Evolutionary conservation across 2,329 filamentous ascomycete species (phyloP), one percentile per base, ranked within the genome.

Genomic region (Spiromastix sp.): DNA sequence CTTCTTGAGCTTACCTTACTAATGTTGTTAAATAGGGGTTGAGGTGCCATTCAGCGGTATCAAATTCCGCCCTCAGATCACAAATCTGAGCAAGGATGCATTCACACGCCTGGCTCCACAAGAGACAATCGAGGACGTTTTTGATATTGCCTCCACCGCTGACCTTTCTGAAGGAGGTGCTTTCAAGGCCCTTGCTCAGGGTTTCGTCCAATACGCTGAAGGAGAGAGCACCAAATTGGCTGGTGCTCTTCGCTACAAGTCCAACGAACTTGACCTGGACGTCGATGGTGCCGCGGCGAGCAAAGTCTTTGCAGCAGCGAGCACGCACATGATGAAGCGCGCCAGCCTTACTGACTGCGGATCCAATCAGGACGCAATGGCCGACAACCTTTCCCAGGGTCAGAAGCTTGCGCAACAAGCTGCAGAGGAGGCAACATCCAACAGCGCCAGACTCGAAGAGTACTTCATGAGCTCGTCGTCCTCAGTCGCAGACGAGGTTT

Each of bases 401-500:
- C 58, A 63, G 4, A 59, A 55, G 11, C 60, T 79, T 4, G 74
- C 78, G 2, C 59, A 57, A 2, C 54, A 60, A 3, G 76, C 77
- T 7, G 65, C 71, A 1, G 50, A 55, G 1, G 70, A 70, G 2
- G 71, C 73, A 0, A 52, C 61, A 1, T 70, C 64, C 0, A 71
- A 70, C 18, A 62, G 65, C 3, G 55, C 59, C 45, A 74, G 67
- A 48, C 57, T 79, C 46, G 56, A 54, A 22, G 72, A 77, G 49
- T 81, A 77, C 64, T 83, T 81, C 68, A 79, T 77, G 59, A 69
- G 68, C 0, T 70, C 68, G 18, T 55, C 59, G 9, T 42, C 54
- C n/a, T 41, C 55, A 3, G 63, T 62, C 7, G 67, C 69, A 26
- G 61, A 52, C 34, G 64, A 59, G 1, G 73, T 80, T 5, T 62